Percentiles rank a stretch among this genome's conserved stretches.
phyloP scores from a whole-genome alignment of 2,329 filamentous ascomycete genomes.

The Metarhizium humberi region DNA sequence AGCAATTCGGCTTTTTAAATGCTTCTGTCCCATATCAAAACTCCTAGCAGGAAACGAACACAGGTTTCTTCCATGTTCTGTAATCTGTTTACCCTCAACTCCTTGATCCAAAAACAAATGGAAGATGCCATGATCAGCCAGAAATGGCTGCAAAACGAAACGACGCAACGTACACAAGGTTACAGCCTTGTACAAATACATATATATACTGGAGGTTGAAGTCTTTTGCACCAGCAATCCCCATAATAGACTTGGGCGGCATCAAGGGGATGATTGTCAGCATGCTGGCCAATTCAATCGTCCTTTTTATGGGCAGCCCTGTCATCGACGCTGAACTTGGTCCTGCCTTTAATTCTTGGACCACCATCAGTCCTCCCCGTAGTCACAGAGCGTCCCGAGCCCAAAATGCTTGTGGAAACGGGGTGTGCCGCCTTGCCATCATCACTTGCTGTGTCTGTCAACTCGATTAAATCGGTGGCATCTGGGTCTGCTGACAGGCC shows the following conservation, averaged over 20 bases:
- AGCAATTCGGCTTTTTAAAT: not conserved
- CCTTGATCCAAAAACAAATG: not conserved
- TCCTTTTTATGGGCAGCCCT: slow-evolving; percentile 28
- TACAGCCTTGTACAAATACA: not conserved
- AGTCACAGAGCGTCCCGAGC: slow-evolving; percentile 24
- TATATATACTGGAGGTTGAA: not conserved
- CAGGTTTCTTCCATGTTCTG: not conserved
- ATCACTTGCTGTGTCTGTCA: slow-evolving; percentile 53
- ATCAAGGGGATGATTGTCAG: not conserved
- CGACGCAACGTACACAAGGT: not conserved
- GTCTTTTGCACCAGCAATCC: not conserved
- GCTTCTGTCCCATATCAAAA: not conserved
- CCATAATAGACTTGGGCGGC: not conserved
- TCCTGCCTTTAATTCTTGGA: slow-evolving; percentile 27
- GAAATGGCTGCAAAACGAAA: not conserved
- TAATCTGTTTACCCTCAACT: not conserved
- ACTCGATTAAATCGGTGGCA: slow-evolving; percentile 60
- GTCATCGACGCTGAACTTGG: slow-evolving; percentile 11
- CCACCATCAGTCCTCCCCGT: slow-evolving; percentile 25
- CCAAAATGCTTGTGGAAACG: slow-evolving; percentile 18
- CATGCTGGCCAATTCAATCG: slow-evolving; percentile 17
- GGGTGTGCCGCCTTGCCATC: slow-evolving; percentile 29
- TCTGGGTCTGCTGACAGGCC: slow-evolving; percentile 15
- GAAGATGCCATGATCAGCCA: not conserved
- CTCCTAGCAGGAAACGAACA: not conserved